A percentile compares a stretch with the other conserved stretches of the same genome.
Evolutionary conservation across 805 yeast genomes (phyloP).

Genomic region (Lipomyces yamadae): DNA sequence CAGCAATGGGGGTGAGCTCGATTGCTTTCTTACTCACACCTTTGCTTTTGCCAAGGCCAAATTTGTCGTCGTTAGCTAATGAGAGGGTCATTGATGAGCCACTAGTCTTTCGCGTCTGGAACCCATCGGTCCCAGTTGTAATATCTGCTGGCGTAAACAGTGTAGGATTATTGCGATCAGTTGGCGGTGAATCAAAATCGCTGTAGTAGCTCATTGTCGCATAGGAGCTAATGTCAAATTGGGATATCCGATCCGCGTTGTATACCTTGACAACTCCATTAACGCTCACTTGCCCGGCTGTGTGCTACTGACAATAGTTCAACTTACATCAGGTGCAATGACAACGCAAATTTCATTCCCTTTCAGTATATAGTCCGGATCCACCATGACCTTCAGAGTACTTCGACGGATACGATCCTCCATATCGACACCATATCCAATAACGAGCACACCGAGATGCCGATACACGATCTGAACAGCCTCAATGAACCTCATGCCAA

Average conservation of each 20-base stretch:
- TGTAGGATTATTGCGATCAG: not conserved
- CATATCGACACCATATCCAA: conserved; percentile 19
- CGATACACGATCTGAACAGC: conserved; percentile 17
- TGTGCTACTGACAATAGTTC: not conserved
- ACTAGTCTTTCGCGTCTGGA: not conserved
- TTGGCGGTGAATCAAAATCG: conserved; percentile 3
- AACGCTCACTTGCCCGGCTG: not conserved
- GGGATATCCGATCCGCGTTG: conserved; percentile 20
- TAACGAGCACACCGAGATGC: conserved; percentile 18
- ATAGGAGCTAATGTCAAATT: conserved; percentile 13
- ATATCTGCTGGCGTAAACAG: conserved; percentile 23
- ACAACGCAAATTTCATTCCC: conserved; percentile 23
- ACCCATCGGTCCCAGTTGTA: not conserved
- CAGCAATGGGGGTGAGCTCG: not conserved
- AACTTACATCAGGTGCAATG: conserved; percentile 19
- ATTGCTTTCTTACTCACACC: not conserved
- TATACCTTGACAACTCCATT: conserved; percentile 8
- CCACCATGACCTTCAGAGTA: conserved; percentile 14
- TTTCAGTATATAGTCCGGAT: conserved; percentile 17
- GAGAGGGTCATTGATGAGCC: not conserved
- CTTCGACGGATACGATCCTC: conserved; percentile 15
- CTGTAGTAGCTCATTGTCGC: not conserved
- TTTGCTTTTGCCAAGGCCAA: not conserved
- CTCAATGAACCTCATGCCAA: conserved; percentile 23
- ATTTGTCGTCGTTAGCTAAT: not conserved